phyloP scores from a whole-genome alignment of 345 rosid genomes.

The Aquilaria malaccensis region DNA sequence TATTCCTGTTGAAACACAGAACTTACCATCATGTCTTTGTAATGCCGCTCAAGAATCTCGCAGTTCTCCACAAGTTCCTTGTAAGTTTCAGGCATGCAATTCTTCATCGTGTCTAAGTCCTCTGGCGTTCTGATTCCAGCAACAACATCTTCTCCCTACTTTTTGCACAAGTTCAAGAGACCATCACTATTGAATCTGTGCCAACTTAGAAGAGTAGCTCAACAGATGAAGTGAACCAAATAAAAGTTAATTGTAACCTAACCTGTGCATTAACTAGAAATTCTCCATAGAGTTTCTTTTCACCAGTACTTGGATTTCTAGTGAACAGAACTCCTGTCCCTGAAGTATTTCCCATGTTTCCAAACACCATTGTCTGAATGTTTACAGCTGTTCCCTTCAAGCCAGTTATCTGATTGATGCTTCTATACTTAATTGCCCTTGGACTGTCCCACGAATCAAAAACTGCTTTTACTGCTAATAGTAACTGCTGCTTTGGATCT shows the following conservation, averaged over 20 bases:
- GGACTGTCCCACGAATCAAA: conserved; percentile 96
- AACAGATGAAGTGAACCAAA: background rate
- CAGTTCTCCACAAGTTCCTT: conserved; percentile 85
- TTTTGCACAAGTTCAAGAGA: conserved; percentile 3
- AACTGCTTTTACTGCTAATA: conserved; percentile 64
- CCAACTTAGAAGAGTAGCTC: background rate
- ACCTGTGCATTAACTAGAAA: conserved; percentile 96
- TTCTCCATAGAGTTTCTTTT: conserved; percentile 86
- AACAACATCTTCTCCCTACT: conserved; percentile 93
- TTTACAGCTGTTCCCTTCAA: conserved; percentile 90
- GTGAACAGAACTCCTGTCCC: conserved; percentile 97
- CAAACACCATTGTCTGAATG: conserved; percentile 92
- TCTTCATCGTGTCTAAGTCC: conserved; percentile 71
- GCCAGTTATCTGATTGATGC: conserved; percentile 84
- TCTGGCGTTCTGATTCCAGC: conserved; percentile 95
- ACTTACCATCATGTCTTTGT: conserved; percentile 93
- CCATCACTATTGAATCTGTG: background rate
- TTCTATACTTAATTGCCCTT: conserved; percentile 74
- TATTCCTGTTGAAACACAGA: background rate
- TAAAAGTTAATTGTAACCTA: background rate
- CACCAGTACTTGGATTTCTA: conserved; percentile 91
- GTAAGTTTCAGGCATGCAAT: conserved; percentile 73
- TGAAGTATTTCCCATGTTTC: conserved; percentile 91
- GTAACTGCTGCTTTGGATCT: conserved; percentile 78
- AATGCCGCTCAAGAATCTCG: conserved; percentile 72